Percentiles rank a stretch among this genome's conserved stretches.
Conservation (phyloP, 371 early-diverging fungal genomes). For the Mortierella sp. region DNA sequence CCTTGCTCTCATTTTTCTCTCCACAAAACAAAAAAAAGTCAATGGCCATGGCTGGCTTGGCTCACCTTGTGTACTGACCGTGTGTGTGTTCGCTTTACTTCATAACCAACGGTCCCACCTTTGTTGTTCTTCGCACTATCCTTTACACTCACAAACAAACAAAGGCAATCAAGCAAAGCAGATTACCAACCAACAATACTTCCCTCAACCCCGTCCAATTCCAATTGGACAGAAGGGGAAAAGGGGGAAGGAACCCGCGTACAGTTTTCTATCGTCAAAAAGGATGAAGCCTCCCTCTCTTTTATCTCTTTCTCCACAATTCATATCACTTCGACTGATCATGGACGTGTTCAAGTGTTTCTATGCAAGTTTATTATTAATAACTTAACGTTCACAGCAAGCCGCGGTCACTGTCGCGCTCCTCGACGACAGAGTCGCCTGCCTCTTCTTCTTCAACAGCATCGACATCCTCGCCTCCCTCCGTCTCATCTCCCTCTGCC, state of each 20-base stretch:
- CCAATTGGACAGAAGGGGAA: background rate
- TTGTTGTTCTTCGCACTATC: no score
- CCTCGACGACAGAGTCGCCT: no score
- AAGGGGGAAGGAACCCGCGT: background rate
- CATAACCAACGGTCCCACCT: background rate
- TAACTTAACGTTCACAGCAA: conserved; percentile 1
- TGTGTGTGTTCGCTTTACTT: background rate
- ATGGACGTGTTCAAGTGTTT: background rate
- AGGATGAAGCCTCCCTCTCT: no score
- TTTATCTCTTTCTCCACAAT: no score
- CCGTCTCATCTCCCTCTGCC: conserved; percentile 1
- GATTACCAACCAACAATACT: conserved; percentile 11
- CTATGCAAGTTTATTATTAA: background rate
- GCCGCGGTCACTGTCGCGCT: conserved; percentile 4
- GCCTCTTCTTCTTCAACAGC: conserved; percentile 8
- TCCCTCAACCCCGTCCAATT: background rate
- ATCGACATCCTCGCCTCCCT: background rate
- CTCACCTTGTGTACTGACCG: background rate
- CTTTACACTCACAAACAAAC: conserved; percentile 5
- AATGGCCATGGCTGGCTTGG: background rate
- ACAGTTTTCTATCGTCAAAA: no score
- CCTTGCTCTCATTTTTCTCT: background rate
- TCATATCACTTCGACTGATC: no score
- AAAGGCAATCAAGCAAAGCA: background rate
- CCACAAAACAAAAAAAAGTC: background rate